These are phyloP conservation scores for Stachybotrys chlorohalonatus DNA, from an alignment of 2,329 filamentous ascomycete species.

Conservation along the genomic window DNA sequence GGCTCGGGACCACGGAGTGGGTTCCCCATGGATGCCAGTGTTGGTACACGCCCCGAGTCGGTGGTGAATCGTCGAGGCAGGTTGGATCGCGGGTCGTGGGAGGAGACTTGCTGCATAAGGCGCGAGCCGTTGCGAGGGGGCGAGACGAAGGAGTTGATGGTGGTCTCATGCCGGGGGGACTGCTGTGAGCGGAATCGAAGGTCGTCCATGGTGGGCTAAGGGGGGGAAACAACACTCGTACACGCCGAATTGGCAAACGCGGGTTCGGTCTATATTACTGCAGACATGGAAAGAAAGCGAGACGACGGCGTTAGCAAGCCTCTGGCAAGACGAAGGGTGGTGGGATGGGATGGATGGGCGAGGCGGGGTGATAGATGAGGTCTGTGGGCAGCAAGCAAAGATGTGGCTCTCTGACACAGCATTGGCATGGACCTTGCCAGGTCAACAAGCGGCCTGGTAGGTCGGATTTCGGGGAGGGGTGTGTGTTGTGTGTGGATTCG, in stretches of 20 bases:
- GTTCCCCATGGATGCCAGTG: conserved; percentile 53
- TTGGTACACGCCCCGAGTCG: conserved; percentile 76
- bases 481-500: not conserved
- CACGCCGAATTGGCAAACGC: conserved; percentile 27
- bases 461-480: not conserved
- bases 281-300: conserved; percentile 24
- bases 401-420: conserved; percentile 2
- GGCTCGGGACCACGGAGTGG: conserved; percentile 39
- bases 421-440: not conserved
- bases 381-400: conserved; percentile 5
- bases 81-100: conserved; percentile 63
- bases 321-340: conserved; percentile 11
- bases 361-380: not conserved
- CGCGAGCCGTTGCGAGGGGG: conserved; percentile 62
- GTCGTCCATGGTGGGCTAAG: conserved; percentile 53
- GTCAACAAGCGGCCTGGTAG: not conserved
- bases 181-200: conserved; percentile 69
- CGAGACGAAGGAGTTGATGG: conserved; percentile 66
- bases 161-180: conserved; percentile 66
- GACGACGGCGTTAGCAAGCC: conserved; percentile 18
- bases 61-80: conserved; percentile 91
- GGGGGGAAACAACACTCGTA: conserved; percentile 29
- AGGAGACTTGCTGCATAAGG: conserved; percentile 38
- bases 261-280: conserved; percentile 20
- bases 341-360: not conserved